Evolutionary conservation across 169 alveolate genomes (phyloP).

Genomic region (Besnoitia besnoiti): DNA sequence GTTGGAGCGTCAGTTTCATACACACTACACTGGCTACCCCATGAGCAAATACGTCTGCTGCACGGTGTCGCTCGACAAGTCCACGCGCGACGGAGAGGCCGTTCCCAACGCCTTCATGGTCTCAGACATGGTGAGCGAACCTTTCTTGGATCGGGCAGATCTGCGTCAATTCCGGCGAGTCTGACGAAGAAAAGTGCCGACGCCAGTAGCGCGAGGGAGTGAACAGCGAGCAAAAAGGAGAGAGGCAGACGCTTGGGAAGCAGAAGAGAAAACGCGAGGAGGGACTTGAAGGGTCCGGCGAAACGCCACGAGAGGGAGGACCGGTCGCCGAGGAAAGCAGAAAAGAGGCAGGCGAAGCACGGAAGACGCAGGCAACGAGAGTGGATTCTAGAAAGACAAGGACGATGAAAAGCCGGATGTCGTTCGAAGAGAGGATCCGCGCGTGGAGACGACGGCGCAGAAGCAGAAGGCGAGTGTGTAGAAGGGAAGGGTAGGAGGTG

Average conservation of each 20-base stretch:
- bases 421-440: too few species aligned
- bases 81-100: conserved; percentile 72
- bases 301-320: background rate
- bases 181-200: background rate
- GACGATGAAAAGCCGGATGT: background rate
- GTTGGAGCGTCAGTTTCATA: conserved; percentile 50
- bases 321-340: background rate
- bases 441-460: too few species aligned
- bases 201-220: background rate
- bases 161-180: background rate
- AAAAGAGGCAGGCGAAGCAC: background rate
- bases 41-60: conserved; percentile 82
- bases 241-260: background rate
- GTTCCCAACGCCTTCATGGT: conserved; percentile 87
- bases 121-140: conserved; percentile 78
- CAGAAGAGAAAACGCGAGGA: background rate
- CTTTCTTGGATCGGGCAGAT: background rate
- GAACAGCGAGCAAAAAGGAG: background rate
- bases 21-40: conserved; percentile 86
- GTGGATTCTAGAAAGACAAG: background rate
- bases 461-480: too few species aligned
- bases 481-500: too few species aligned
- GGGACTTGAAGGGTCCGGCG: too few species aligned
- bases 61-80: conserved; percentile 83
- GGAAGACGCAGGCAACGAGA: background rate